Evolutionary conservation across 345 rosid genomes (phyloP).

Genomic region (Citrus sp.): DNA sequence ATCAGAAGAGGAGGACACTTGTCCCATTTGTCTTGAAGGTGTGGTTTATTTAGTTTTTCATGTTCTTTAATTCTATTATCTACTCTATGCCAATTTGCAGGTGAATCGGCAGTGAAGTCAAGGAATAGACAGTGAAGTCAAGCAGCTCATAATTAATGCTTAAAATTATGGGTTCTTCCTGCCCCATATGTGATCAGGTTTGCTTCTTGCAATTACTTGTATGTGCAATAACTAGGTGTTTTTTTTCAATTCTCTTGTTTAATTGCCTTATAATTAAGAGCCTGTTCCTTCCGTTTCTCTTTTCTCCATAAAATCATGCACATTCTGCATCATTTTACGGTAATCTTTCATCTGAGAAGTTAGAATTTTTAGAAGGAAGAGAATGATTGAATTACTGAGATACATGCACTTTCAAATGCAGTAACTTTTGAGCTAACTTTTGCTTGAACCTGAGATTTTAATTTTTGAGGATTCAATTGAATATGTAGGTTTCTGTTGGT

Average conservation of each 20-base stretch:
- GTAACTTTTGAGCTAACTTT: neutral
- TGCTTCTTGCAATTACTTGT: slow-evolving; percentile 4
- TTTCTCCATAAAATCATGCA: neutral
- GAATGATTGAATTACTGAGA: neutral
- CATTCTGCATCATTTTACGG: neutral
- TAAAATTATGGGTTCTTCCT: slow-evolving; percentile 21
- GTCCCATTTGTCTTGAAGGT: slow-evolving; percentile 95
- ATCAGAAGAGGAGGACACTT: slow-evolving; percentile 72
- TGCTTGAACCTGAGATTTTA: neutral
- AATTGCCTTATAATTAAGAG: neutral
- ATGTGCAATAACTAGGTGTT: neutral
- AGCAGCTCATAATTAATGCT: slow-evolving; percentile 8
- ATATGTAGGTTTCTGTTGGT: neutral
- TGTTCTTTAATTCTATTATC: slow-evolving; percentile 2
- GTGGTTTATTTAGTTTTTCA: slow-evolving; percentile 4
- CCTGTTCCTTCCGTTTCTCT: too few relatives aligned
- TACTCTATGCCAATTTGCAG: slow-evolving; percentile 1
- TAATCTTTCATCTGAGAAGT: neutral
- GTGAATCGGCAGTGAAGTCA: neutral
- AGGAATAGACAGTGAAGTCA: neutral
- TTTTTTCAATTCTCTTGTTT: neutral
- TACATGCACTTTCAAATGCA: neutral
- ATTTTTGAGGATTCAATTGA: neutral
- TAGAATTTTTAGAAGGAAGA: too few relatives aligned
- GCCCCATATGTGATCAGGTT: slow-evolving; percentile 94